Conservation (phyloP, 768 basidiomycete species). For the Tylopilus rubrobrunneus region DNA sequence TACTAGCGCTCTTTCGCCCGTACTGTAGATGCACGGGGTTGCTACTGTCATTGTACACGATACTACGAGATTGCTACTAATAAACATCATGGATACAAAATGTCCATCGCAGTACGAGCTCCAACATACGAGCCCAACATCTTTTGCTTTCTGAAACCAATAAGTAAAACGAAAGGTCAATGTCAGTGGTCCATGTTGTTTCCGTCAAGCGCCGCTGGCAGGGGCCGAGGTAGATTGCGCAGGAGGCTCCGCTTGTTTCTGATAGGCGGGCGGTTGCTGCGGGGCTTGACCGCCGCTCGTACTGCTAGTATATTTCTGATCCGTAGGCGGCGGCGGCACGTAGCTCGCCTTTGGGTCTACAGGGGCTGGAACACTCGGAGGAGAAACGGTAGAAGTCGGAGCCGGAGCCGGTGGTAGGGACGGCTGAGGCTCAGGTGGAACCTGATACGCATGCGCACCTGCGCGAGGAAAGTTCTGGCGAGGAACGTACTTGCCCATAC, state of each 20-base stretch:
- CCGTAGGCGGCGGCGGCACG: neutral
- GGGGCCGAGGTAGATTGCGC: neutral
- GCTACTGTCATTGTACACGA: too few relatives aligned
- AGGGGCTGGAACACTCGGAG: neutral
- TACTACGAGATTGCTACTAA: too few relatives aligned
- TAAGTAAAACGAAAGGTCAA: too few relatives aligned
- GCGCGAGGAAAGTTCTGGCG: neutral
- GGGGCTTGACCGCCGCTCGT: neutral
- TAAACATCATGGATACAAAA: too few relatives aligned
- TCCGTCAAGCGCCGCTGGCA: neutral
- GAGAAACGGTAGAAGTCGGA: neutral
- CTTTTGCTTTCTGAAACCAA: too few relatives aligned
- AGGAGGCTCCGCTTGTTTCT: constrained; percentile 3
- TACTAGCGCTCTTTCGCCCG: too few relatives aligned
- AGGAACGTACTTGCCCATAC: constrained; percentile 19
- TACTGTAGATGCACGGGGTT: too few relatives aligned
- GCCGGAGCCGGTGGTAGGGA: neutral
- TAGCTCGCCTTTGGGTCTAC: constrained; percentile 4
- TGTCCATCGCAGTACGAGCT: too few relatives aligned
- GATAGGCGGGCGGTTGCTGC: neutral
- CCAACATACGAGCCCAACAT: too few relatives aligned
- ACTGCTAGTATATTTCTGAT: neutral
- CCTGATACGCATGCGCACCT: too few relatives aligned
- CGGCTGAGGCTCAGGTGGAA: too few relatives aligned
- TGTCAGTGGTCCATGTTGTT: too few relatives aligned